Base-by-base conservation (phyloP, 257 asterid genomes). In the Solanum chiquidenum region DNA sequence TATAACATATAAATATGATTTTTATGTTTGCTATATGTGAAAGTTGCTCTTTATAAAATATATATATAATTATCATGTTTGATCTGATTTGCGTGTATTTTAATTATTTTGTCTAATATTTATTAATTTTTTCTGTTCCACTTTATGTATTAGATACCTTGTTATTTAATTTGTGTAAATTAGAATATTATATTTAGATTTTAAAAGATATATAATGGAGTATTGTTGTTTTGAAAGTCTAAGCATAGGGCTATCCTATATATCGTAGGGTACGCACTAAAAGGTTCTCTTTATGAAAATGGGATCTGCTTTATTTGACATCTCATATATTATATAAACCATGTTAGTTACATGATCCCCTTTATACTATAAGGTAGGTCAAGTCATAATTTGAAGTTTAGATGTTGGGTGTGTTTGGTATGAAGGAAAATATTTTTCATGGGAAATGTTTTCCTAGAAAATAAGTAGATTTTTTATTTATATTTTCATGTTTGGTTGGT, bases 371-470 rank as follows among this genome's bases (percentile, higher is more conserved):
- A 44, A 10, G 80, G 49, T 9, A 27, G 74, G 88, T 75, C 89
- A 74, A 68, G 91, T 91, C 90, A 93, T 93, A 96, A 94, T 92
- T 88, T 90, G 90, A 88, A 92, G 94, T 93, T 91, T 92, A 93
- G 95, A 92, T 88, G 92, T 91, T 95, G 98, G 31, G 31, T 29
- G 31, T 29, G 31, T 29, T 29, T 29, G 31, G 2, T 29, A 29
- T 29, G 31, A 29, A 29, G 31, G 31, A 29, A 29, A 29, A 29
- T 29, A 29, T 29, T 29, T 29, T 29, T 29, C 31, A 29, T 29
- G 31, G 31, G 31, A 29, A 29, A 29, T 29, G 31, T 29, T 29
- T 29, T 29, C 31, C 31, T 29, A 29, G 31, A 29, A 29, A 29
- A 29, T 29, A 29, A 29, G 31, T 29, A 29, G 31, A 29, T 29